Conservation (phyloP, 108 stramenopile species). For the Epipyxis sp. region DNA sequence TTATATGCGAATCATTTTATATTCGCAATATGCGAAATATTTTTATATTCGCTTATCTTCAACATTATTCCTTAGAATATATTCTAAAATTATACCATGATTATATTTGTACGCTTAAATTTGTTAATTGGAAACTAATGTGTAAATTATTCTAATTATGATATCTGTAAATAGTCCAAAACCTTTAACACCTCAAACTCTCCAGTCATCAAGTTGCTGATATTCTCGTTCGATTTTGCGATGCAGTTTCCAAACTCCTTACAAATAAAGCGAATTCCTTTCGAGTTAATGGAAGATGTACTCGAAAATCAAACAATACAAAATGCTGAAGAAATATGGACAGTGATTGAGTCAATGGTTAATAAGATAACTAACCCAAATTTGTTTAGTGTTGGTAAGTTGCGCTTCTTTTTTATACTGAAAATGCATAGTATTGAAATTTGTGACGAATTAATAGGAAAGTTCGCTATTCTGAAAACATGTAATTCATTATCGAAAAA, state of each 20-base stretch:
- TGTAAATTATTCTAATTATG: too few relatives aligned
- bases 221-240: neutral
- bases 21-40: too few relatives aligned
- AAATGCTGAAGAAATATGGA: slow-evolving; percentile 3
- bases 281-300: slow-evolving; percentile 19
- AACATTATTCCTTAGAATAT: too few relatives aligned
- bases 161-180: too few relatives aligned
- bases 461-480: slow-evolving; percentile 19
- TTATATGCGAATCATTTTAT: too few relatives aligned
- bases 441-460: neutral
- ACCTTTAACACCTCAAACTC: too few relatives aligned
- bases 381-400: neutral
- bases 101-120: too few relatives aligned
- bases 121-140: too few relatives aligned
- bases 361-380: neutral
- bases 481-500: slow-evolving; percentile 12
- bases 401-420: neutral
- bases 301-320: slow-evolving; percentile 12
- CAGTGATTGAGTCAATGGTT: neutral
- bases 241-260: neutral
- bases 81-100: too few relatives aligned
- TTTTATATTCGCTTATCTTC: too few relatives aligned
- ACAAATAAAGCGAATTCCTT: neutral
- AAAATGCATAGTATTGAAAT: neutral
- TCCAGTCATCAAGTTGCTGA: neutral